A percentile compares a stretch with the other conserved stretches of the same genome.
Conservation (phyloP, 768 basidiomycete genomes). For the Brasilioporus rufonigricans region DNA sequence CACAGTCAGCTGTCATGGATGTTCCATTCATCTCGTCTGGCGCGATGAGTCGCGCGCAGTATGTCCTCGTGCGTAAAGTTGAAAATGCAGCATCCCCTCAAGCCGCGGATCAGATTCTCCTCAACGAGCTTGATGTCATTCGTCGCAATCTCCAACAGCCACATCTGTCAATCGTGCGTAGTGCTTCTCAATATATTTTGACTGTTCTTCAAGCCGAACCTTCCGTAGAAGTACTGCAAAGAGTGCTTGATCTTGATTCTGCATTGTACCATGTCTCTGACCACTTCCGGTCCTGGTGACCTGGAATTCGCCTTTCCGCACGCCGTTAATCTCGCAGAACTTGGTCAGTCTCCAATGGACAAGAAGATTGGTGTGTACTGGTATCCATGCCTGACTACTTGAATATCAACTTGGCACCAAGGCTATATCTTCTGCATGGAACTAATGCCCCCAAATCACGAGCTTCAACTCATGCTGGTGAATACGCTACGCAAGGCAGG, state of each 20-base stretch:
- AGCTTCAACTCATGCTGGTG: slow-evolving; percentile 78
- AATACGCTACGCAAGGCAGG: slow-evolving; percentile 81
- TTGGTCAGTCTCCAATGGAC: slow-evolving; percentile 55
- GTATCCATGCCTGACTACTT: background rate
- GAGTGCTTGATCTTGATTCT: slow-evolving; percentile 68
- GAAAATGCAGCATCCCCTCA: slow-evolving; percentile 59
- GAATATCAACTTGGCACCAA: slow-evolving; percentile 27
- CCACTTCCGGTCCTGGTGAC: slow-evolving; percentile 39
- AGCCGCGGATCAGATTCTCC: slow-evolving; percentile 59
- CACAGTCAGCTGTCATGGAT: slow-evolving; percentile 51
- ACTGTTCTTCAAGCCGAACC: slow-evolving; percentile 6
- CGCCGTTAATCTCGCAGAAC: slow-evolving; percentile 75
- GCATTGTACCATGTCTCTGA: slow-evolving; percentile 59
- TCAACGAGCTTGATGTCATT: slow-evolving; percentile 56
- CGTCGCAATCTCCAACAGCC: slow-evolving; percentile 52
- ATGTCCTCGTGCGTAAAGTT: slow-evolving; percentile 68
- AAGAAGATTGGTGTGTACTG: slow-evolving; percentile 59
- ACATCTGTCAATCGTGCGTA: slow-evolving; percentile 53
- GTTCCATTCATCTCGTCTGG: slow-evolving; percentile 78
- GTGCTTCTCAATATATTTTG: background rate
- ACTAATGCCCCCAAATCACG: slow-evolving; percentile 65
- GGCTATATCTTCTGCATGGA: slow-evolving; percentile 79
- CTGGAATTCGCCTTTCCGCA: slow-evolving; percentile 73
- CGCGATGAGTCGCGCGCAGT: slow-evolving; percentile 72
- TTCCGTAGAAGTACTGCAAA: slow-evolving; percentile 55